Conservation (phyloP, 2,329 filamentous ascomycete species). For the Basipetospora sp. region DNA sequence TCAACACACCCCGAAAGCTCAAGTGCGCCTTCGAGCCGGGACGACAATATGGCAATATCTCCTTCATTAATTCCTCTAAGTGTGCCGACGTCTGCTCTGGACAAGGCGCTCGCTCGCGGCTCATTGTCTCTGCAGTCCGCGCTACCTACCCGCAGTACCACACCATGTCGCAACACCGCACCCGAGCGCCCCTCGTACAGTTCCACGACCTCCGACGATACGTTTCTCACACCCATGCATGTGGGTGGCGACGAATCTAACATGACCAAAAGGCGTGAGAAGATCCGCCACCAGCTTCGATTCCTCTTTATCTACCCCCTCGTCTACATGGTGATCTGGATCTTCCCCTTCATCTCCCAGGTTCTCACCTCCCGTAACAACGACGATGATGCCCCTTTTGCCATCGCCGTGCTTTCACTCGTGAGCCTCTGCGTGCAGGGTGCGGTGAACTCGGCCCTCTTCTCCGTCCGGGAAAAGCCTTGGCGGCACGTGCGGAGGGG, state of each 20-base stretch:
- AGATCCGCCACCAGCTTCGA: conserved; percentile 52
- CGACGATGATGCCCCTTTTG: conserved; percentile 28
- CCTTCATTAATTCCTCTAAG: too few species aligned
- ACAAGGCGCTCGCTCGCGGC: too few species aligned
- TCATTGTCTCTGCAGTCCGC: too few species aligned
- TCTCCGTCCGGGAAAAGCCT: conserved; percentile 54
- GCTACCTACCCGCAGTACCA: too few species aligned
- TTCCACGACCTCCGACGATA: conserved; percentile 9
- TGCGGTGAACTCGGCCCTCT: conserved; percentile 52
- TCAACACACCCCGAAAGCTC: too few species aligned
- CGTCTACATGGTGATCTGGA: conserved; percentile 58
- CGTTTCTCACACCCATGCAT: conserved; percentile 10
- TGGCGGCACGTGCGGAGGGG: conserved; percentile 30
- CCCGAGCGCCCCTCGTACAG: conserved; percentile 6
- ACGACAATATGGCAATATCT: too few species aligned
- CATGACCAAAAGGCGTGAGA: conserved; percentile 29
- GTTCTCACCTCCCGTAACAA: conserved; percentile 38
- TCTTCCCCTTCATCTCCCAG: conserved; percentile 54
- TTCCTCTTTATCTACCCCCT: conserved; percentile 64
- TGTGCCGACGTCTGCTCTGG: too few species aligned
- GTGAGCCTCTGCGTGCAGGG: conserved; percentile 51
- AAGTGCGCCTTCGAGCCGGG: too few species aligned
- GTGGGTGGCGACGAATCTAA: conserved; percentile 13
- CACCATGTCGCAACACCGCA: too few species aligned
- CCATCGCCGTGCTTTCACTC: conserved; percentile 38